Evolutionary conservation across 768 basidiomycete species (phyloP), one percentile per base, ranked within the genome.

Genomic region (Amanita rubescens): DNA sequence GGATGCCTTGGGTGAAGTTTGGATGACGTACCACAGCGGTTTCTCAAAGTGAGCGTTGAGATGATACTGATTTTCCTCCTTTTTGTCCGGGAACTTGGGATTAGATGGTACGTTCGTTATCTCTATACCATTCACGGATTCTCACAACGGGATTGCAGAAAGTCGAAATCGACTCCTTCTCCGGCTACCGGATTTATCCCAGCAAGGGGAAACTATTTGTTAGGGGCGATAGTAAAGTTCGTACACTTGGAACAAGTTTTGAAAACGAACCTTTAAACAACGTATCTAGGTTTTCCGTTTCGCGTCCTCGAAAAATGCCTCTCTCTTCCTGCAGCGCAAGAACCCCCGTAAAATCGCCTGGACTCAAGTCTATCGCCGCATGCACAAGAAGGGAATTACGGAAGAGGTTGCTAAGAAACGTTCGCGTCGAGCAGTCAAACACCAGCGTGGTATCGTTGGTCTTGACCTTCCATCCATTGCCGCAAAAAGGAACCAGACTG

Each of bases 361-460:
- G 95, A 98, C 95, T 35, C 74, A 77, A 63, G 82, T 88, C 57
- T 95, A 89, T 81, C 88, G 91, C 60, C 88, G 94, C 63, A 91
- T 96, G 87, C 96, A 98, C 84, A 96, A 95, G 85, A 99, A 99
- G 85, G 96, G 96, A 71, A 84, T 98, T 71, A 94, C 94, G 48
- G 95, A 98, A 76, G 95, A 98, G 74, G 89, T 94, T 50, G 93
- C 94, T 65, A 99, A 98, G 92, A 97, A 96, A 79, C 88, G 95
- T 59, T 89, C 90, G 48, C 90, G 94, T 73, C 85, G 87, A 73
- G 93, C 91, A 59, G 92, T 98, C 67, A 99, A 98, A 80, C 85
- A 92, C 77, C 86, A 95, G 77, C 92, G 96, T 67, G 96, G 96
- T 58, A 93, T 98, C 71, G 93, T 94, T 65, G 96, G 96, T 72